Conservation (phyloP, 306 rosid genomes). For the Mucuna pruriens region DNA sequence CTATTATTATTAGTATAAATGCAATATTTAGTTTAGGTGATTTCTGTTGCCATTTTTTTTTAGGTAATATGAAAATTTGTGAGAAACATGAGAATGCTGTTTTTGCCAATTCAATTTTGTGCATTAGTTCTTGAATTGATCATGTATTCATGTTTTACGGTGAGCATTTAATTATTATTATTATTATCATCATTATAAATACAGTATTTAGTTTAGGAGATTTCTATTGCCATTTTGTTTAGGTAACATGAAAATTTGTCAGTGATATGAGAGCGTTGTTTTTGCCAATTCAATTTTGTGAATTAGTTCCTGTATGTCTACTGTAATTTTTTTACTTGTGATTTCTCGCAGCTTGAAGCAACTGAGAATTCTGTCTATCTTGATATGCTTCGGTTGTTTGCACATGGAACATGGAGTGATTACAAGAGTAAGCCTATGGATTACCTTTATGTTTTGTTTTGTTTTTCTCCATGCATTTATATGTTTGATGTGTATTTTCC, state of each 20-base stretch:
- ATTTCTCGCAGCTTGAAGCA: slow-evolving; percentile 71
- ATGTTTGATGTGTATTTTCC: not conserved
- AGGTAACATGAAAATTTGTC: not conserved
- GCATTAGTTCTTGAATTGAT: too few species aligned
- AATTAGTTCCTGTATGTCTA: not conserved
- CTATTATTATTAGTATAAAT: too few species aligned
- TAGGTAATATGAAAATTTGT: too few species aligned
- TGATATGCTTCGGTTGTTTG: slow-evolving; percentile 81
- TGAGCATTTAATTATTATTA: not conserved
- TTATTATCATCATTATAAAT: not conserved
- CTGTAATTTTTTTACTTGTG: not conserved
- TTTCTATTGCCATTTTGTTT: not conserved
- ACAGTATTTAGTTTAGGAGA: not conserved
- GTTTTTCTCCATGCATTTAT: not conserved
- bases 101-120: too few species aligned
- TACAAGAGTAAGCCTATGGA: slow-evolving; percentile 71
- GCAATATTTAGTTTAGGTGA: not conserved
- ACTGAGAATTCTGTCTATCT: slow-evolving; percentile 70
- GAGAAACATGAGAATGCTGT: too few species aligned
- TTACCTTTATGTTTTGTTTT: not conserved
- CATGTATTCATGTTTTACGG: not conserved
- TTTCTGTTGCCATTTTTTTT: not conserved
- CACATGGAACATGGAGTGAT: slow-evolving; percentile 96
- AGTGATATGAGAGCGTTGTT: not conserved
- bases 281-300: not conserved